phyloP scores from a whole-genome alignment of 2,329 filamentous ascomycete genomes.

The Alternaria brassicae region DNA sequence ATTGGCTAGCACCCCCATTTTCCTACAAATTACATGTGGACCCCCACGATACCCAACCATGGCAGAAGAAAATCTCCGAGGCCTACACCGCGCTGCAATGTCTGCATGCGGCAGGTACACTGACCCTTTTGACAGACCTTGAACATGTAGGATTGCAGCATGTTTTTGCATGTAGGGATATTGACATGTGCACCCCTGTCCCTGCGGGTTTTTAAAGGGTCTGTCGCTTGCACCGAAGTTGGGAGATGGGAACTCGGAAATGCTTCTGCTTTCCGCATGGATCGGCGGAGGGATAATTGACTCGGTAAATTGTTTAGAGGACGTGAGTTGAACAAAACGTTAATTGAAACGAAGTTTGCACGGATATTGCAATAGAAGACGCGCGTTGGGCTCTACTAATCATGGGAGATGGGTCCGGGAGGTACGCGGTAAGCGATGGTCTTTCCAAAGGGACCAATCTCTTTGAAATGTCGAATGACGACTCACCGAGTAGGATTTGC shows the following conservation, averaged over 20 bases:
- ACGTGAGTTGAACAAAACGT: neutral
- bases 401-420: neutral
- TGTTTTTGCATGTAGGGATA: neutral
- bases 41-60: neutral
- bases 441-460: neutral
- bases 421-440: neutral
- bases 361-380: neutral
- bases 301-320: neutral
- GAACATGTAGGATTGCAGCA: neutral
- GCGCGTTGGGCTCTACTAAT: neutral
- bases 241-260: neutral
- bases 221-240: neutral
- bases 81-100: neutral
- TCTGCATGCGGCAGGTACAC: neutral
- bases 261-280: neutral
- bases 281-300: neutral
- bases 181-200: neutral
- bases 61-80: constrained; percentile 2
- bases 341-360: neutral
- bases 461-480: neutral
- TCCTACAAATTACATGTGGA: constrained; percentile 5
- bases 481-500: neutral
- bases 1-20: neutral
- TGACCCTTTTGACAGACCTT: neutral
- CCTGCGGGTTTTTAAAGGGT: neutral